Evolutionary conservation across 352 stramenopile genomes (phyloP).

Genomic region (Pythium guiyangense): DNA sequence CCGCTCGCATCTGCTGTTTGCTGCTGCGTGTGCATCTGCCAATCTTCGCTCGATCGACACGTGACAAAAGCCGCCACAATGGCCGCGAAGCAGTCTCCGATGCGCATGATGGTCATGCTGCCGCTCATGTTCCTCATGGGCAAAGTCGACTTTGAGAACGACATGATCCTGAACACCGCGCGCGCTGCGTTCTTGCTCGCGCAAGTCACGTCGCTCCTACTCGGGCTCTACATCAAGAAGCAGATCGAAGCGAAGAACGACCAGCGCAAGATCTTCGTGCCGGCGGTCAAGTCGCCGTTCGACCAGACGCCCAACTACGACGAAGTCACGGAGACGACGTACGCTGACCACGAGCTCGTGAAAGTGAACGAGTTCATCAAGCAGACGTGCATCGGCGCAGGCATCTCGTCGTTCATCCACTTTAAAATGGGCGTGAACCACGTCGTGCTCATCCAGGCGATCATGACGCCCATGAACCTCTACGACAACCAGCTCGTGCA

Average conservation of each 20-base stretch:
- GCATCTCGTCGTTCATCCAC: conserved; percentile 77
- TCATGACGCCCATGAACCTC: conserved; percentile 83
- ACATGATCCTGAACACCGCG: conserved; percentile 49
- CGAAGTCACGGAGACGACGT: conserved; percentile 77
- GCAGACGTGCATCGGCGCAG: conserved; percentile 75
- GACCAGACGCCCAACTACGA: conserved; percentile 76
- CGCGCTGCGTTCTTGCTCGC: conserved; percentile 62
- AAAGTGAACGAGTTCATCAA: conserved; percentile 82
- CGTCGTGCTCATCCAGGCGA: conserved; percentile 82
- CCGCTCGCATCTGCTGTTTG: too few relatives aligned
- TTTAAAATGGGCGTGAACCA: conserved; percentile 86
- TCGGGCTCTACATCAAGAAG: conserved; percentile 68
- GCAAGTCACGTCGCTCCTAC: conserved; percentile 54
- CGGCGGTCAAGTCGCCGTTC: conserved; percentile 65
- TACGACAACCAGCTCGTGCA: conserved; percentile 80
- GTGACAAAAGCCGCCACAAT: conserved; percentile 13
- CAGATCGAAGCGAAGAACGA: conserved; percentile 75
- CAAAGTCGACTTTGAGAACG: conserved; percentile 84
- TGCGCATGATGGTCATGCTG: conserved; percentile 82
- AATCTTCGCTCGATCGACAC: background rate
- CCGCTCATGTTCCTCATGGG: conserved; percentile 85
- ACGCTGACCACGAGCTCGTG: conserved; percentile 57
- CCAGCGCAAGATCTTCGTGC: conserved; percentile 75
- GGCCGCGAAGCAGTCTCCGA: conserved; percentile 60
- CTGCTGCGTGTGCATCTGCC: too few relatives aligned